phyloP scores from a whole-genome alignment of 139 green algal genomes.

The Chlamydomonas sphaeroides region DNA sequence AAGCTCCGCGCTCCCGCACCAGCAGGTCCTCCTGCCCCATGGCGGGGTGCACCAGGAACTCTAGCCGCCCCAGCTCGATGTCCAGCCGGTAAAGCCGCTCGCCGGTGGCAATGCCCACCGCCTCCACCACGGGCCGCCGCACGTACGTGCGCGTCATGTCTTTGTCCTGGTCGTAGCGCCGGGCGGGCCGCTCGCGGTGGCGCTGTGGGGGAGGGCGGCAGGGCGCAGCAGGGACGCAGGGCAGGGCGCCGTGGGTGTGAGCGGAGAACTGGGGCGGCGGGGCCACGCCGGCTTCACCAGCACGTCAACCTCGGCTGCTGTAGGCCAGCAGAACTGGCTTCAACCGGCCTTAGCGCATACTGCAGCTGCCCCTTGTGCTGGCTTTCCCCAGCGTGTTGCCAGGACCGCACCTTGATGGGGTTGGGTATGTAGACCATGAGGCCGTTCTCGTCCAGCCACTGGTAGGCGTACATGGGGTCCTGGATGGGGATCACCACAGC shows the following conservation, averaged over 20 bases:
- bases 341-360: no score
- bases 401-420: slow-evolving; percentile 49
- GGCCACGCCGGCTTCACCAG: no score
- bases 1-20: slow-evolving; percentile 54
- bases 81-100: slow-evolving; percentile 60
- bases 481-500: no score
- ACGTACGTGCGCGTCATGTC: slow-evolving; percentile 44
- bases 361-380: no score
- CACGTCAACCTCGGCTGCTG: no score
- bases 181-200: slow-evolving; percentile 46
- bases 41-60: slow-evolving; percentile 64
- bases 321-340: no score
- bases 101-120: neutral
- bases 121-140: slow-evolving; percentile 44
- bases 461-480: slow-evolving; percentile 26
- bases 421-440: slow-evolving; percentile 57
- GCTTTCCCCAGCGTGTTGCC: no score
- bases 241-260: neutral
- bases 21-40: slow-evolving; percentile 72
- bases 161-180: slow-evolving; percentile 62
- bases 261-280: no score
- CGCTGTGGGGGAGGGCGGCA: neutral
- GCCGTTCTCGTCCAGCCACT: slow-evolving; percentile 61
- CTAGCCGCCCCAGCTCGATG: slow-evolving; percentile 66
- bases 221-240: no score